Conservation (phyloP, 2,329 filamentous ascomycete genomes). For the Curvularia hawaiiensis region DNA sequence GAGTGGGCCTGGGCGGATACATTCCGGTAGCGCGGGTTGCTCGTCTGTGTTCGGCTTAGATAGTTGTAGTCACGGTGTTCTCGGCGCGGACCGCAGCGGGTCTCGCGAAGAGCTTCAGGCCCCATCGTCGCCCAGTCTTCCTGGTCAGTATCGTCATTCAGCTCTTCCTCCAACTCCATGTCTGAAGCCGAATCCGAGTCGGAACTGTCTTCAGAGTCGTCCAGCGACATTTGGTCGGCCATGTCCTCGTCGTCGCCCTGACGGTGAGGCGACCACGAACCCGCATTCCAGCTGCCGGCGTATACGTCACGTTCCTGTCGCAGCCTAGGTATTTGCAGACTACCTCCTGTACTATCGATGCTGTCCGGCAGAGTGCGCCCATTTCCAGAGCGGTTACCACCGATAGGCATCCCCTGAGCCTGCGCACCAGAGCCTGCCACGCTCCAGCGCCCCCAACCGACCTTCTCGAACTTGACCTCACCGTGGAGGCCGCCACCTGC, state of each 20-base stretch:
- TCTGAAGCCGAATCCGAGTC: constrained; percentile 76
- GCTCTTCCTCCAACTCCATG: constrained; percentile 71
- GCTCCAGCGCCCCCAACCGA: constrained; percentile 97
- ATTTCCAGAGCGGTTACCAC: constrained; percentile 36
- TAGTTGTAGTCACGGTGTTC: constrained; percentile 48
- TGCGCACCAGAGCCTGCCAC: constrained; percentile 60
- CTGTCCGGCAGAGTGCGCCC: constrained; percentile 58
- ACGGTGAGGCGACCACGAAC: constrained; percentile 71
- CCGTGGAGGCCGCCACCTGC: constrained; percentile 64
- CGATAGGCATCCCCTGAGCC: constrained; percentile 52
- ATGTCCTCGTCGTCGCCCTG: constrained; percentile 53
- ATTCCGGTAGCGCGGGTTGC: constrained; percentile 35
- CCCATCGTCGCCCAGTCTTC: constrained; percentile 95
- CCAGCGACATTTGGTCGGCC: constrained; percentile 93
- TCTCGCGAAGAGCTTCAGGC: constrained; percentile 79
- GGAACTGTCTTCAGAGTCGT: constrained; percentile 68
- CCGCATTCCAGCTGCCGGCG: constrained; percentile 67
- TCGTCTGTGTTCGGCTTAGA: constrained; percentile 44
- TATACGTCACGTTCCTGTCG: constrained; percentile 46
- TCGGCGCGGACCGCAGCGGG: constrained; percentile 38
- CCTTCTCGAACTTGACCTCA: constrained; percentile 88
- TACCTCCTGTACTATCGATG: constrained; percentile 45
- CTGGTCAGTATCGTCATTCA: constrained; percentile 84
- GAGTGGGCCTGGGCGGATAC: constrained; percentile 36
- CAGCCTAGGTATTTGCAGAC: constrained; percentile 54